Evolutionary conservation across 2,329 filamentous ascomycete genomes (phyloP), one percentile per base, ranked within the genome.

Genomic region (Scedosporium aurantiacum): DNA sequence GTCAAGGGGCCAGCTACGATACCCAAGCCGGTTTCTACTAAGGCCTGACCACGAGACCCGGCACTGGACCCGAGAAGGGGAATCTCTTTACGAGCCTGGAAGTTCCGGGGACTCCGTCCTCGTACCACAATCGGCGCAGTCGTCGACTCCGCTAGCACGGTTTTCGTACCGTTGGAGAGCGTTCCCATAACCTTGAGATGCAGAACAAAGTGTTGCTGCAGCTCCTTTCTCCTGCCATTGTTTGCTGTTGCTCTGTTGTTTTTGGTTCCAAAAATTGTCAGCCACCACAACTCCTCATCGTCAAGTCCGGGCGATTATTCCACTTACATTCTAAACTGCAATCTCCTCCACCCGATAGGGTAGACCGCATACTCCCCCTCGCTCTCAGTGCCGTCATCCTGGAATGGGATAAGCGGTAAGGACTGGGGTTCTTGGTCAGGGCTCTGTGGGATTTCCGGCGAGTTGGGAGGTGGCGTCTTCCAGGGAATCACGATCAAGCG

Each of bases 401-500:
- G 81, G 67, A 85, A 85, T 4, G 83, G 82, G 58, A 86, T 83
- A 64, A 97, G 75, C 1, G 90, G 90, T 63, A 96, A 86, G 1
- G 90, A 83, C 0, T 89, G 84, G 4, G 93, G 93, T 71, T 97
- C 93, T 70, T 93, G 91, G 71, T 97, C 93, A 0, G 78, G 78
- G 1, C 77, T 77, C 64, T 87, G 83, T 64, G 75, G 80, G 63
- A 86, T 79, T 65, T 88, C 84, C n/a, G 85, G 81, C 3, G 86
- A 84, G 73, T 87, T 90, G 58, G 89, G 90, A 28, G 89, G 90
- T 1, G 91, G 92, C 1, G 92, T 97, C 78, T 97, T 97, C 93
- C 93, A 97, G 1, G 93, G 93, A 63, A 97, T 96, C 6, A 94
- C 94, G 65, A 97, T 97, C 64, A 97, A 86, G 68, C 95, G 93